Evolutionary conservation across 1,284 basidiomycete species (phyloP), one percentile per base, ranked within the genome.

Genomic region (Leccinum variabile): DNA sequence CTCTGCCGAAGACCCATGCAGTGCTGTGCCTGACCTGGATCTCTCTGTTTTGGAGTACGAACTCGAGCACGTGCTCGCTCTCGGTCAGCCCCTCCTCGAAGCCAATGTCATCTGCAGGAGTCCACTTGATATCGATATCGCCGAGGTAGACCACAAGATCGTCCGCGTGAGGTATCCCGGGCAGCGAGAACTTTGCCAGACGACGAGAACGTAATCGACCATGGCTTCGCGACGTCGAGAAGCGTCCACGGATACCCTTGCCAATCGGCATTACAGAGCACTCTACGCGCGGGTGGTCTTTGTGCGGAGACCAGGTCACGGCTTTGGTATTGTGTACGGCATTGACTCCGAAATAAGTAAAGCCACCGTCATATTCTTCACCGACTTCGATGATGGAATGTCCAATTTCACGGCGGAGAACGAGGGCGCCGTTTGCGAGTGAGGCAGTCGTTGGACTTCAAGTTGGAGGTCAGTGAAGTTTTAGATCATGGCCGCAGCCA

Each of bases 311-410:
- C 92, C 92, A 95, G 10, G 87, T 83, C 39, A 91, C 75, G 9
- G 79, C 63, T 13, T 76, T 70, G 28, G 76, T 63, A 65, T 84
- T 72, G 49, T 81, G 77, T 30, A 80, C 82, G 3, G 90, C 82
- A 71, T 94, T 92, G 52, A 82, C 82, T 3, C 92, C 92, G 66
- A 83, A 90, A 73, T 94, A 94, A 3, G 80, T 87, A 65, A 77
- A 87, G 1, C 91, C 91, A 2, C 91, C 92, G 66, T 95, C 92
- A 70, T 95, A 94, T 77, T 94, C 92, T 75, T 94, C 92, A 7
- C 92, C 92, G 6, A 92, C 88, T 2, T 84, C 78, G 65, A 91
- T 89, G 60, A 91, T 84, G n/a, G 88, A 90, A 73, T 92, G 89
- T 0, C 92, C 92, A 2, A 95, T 84, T 74, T 94, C 92, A 70